Conservation (phyloP, 768 basidiomycete genomes). For the Harrya chromipes region DNA sequence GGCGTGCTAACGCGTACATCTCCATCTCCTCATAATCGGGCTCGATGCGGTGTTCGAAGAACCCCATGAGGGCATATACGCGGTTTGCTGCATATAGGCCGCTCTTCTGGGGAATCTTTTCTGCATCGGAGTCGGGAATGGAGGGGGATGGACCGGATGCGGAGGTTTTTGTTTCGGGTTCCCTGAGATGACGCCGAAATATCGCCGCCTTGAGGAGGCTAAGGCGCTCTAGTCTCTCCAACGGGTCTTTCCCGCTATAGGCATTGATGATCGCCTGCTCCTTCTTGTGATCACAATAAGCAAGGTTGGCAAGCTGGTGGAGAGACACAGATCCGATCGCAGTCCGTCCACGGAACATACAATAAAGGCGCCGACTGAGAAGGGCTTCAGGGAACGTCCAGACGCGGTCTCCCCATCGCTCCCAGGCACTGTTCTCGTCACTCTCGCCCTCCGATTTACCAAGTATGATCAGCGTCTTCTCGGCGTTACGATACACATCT, state of each 20-base stretch:
- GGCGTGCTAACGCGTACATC: slow-evolving; percentile 13
- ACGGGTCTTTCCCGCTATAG: slow-evolving; percentile 17
- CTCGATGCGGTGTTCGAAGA: slow-evolving; percentile 20
- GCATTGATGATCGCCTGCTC: slow-evolving; percentile 17
- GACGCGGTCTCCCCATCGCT: slow-evolving; percentile 17
- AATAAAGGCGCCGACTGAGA: slow-evolving; percentile 8
- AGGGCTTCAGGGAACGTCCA: slow-evolving; percentile 17
- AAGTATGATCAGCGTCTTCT: too few species aligned
- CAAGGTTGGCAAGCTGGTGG: slow-evolving; percentile 13
- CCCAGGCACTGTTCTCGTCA: neutral
- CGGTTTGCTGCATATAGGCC: slow-evolving; percentile 12
- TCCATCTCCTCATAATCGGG: slow-evolving; percentile 12
- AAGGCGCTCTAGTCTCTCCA: slow-evolving; percentile 17
- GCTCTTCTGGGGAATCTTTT: too few species aligned
- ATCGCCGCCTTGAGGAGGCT: slow-evolving; percentile 18
- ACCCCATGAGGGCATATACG: slow-evolving; percentile 22
- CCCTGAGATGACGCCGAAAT: slow-evolving; percentile 3
- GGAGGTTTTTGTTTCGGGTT: too few species aligned
- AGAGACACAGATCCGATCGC: neutral
- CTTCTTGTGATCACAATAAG: slow-evolving; percentile 5
- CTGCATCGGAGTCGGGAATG: too few species aligned
- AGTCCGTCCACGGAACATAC: neutral
- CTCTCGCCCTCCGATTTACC: too few species aligned
- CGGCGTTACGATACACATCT: slow-evolving; percentile 12
- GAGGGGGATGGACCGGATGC: too few species aligned